Evolutionary conservation across 2,329 filamentous ascomycete genomes (phyloP), one percentile per base, ranked within the genome.

Genomic region (Capronia epimyces): DNA sequence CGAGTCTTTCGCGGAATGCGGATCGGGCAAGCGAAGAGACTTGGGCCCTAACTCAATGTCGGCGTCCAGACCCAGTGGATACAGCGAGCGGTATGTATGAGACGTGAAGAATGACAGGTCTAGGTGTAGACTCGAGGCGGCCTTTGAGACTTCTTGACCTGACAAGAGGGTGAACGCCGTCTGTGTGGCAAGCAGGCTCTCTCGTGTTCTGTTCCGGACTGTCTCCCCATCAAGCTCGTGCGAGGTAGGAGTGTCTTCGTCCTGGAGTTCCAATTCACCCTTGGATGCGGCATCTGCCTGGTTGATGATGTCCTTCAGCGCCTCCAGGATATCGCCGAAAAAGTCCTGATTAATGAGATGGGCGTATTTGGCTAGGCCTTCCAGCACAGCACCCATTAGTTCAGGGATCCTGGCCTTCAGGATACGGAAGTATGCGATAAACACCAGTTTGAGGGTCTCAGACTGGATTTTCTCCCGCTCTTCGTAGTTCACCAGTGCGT

Each of bases 271-370:
- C 13, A 63, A 66, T n/a, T 71, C 64, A 50, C 74, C 68, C 15
- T 69, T 64, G 12, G 66, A 61, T 1, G 48, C 52, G 16, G 64
- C 62, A 39, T 85, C 79, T 46, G 86, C 85, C 60, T 90, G 81
- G 3, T 82, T 80, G 62, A 97, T 91, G 39, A 98, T 79, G 58
- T 98, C 93, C 68, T 95, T 94, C 32, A 98, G 76, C 0, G 89
- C 91, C 70, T 97, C 93, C 9, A 98, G 80, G 24, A 98, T 77
- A 65, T 98, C 93, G 22, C 91, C 93, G 63, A 98, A 98, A 75
- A 98, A 97, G 66, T 98, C 89, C 65, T 98, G 89, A 72, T 98
- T 98, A 76, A 98, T 98, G 53, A 98, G 78, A 66, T 96, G 93
- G 2, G 90, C 84, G 66, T 95, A 98, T 65, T 89, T 89, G 44